Evolutionary conservation across 2,329 filamentous ascomycete species (phyloP), one percentile per base, ranked within the genome.

Genomic region (Exophiala lecanii-corni): DNA sequence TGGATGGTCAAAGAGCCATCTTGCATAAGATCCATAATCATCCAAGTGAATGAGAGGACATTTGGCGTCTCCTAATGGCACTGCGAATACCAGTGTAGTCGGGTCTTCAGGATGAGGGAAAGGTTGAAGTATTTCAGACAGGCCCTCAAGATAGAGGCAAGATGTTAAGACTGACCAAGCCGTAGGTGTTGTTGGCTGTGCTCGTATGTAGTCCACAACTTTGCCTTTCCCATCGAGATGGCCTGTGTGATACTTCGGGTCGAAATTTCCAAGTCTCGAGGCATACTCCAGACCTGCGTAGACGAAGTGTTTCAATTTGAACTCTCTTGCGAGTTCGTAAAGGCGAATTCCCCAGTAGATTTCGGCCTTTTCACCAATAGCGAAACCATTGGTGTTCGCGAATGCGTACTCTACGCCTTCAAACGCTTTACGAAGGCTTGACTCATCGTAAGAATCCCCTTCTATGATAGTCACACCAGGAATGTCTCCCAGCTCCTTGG

Each of bases 351-450:
- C 47, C 70, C 58, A 62, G 47, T 58, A 64, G 3, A 62, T 41
- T 37, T 64, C 61, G 2, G 46, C 43, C 38, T 62, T 64, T 36
- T 62, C 58, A 2, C 61, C 55, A 7, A 40, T 53, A 48, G 71
- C 73, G 55, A 75, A 76, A 15, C 72, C 71, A 49, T 77, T 72
- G 19, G 71, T 69, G 53, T 78, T 78, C 23, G 76, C 62, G 48
- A 70, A 77, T 4, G 71, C 72, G 7, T 65, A 67, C 49, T 68
- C 64, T 18, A 67, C 66, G 2, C 66, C 70, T 7, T 53, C 50
- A 51, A 75, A 71, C 0, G 68, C 71, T 1, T 57, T 53, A 6
- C 68, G 68, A 0, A 77, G 66, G 42, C 62, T 57, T 0, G 54
- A 47, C 49, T 76, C 71, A 31, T 66, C 10, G 67, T 68, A 46